Evolutionary conservation across 2,329 filamentous ascomycete genomes (phyloP).

Genomic region (Aspergillus flavus): DNA sequence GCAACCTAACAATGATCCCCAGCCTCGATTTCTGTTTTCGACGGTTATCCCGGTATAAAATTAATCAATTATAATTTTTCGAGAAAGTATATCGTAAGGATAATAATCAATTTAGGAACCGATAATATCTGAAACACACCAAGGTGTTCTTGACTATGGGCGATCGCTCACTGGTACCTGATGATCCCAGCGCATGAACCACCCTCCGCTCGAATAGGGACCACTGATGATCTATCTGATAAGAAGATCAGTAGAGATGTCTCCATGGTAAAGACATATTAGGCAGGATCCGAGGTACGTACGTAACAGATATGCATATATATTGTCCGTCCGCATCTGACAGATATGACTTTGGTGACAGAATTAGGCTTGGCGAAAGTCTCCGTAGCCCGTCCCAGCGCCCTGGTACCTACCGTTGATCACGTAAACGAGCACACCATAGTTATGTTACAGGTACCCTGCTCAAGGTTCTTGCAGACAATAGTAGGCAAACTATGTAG

Average conservation of each 20-base stretch:
- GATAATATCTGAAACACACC: background rate
- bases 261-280: background rate
- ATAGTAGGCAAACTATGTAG: background rate
- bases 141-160: background rate
- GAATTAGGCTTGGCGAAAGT: background rate
- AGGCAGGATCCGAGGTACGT: background rate
- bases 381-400: background rate
- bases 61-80: background rate
- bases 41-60: background rate
- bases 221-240: slow-evolving; percentile 2
- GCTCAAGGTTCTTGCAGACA: background rate
- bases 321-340: background rate
- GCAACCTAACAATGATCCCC: background rate
- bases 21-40: background rate
- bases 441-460: background rate
- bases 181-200: slow-evolving; percentile 4
- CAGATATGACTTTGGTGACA: background rate
- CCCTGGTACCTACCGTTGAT: background rate
- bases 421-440: background rate
- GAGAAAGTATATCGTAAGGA: too few species aligned
- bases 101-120: background rate
- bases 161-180: background rate
- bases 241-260: background rate
- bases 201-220: background rate
- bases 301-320: background rate